These are phyloP conservation scores for Yamadazyma insecticola DNA, from an alignment of 805 yeast genomes.

Conservation along the genomic window DNA sequence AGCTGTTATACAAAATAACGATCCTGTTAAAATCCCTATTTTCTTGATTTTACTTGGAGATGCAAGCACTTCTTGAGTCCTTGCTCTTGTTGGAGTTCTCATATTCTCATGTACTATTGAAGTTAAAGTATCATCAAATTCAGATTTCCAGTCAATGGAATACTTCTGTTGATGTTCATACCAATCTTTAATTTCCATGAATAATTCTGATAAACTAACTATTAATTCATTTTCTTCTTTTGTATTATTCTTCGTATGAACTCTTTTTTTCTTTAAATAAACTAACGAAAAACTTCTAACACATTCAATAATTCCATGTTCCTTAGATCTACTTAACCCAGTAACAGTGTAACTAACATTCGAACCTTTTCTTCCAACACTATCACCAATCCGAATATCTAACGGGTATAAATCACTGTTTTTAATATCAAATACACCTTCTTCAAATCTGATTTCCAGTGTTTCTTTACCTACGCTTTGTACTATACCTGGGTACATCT, in stretches of 20 bases:
- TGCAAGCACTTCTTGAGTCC: constrained; percentile 7
- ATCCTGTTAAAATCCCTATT: constrained; percentile 13
- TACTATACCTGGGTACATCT: constrained; percentile 48
- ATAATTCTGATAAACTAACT: constrained; percentile 27
- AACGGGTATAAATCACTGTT: constrained; percentile 39
- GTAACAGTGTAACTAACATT: constrained; percentile 36
- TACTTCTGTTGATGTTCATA: constrained; percentile 31
- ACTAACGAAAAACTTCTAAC: constrained; percentile 59
- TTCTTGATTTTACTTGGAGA: constrained; percentile 1
- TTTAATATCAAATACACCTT: constrained; percentile 29
- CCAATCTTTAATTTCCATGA: constrained; percentile 39
- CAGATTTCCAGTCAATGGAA: constrained; percentile 13
- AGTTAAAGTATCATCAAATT: constrained; percentile 13
- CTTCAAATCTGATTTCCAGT: constrained; percentile 37
- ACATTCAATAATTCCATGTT: constrained; percentile 39
- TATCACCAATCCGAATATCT: constrained; percentile 57
- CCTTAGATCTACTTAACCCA: constrained; percentile 31
- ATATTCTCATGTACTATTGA: constrained; percentile 6
- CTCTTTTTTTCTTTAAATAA: constrained; percentile 21
- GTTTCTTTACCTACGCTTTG: constrained; percentile 19
- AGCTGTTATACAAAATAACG: constrained; percentile 33
- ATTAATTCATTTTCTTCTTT: constrained; percentile 12
- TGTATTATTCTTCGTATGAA: constrained; percentile 7
- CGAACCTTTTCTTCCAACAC: constrained; percentile 29
- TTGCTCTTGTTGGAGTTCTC: constrained; percentile 10